phyloP scores from a whole-genome alignment of 1,139 yeast genomes.

The Kluyveromyces sp. region DNA sequence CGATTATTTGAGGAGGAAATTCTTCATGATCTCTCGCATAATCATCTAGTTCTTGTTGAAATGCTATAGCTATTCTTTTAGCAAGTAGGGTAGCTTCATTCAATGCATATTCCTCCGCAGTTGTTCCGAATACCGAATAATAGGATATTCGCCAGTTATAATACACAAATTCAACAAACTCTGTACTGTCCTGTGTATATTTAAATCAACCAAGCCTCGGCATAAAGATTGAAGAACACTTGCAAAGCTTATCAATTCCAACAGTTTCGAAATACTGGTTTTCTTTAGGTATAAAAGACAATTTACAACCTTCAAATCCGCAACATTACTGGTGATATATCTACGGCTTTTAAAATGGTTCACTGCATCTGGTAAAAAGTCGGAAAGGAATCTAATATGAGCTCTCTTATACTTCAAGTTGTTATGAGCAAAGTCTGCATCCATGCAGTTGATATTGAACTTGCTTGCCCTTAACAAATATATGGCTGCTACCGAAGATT shows the following conservation, averaged over 20 bases:
- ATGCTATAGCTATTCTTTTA: conserved; percentile 61
- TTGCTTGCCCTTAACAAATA: conserved; percentile 50
- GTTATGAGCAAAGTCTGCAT: conserved; percentile 46
- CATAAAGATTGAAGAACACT: conserved; percentile 65
- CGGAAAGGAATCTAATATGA: conserved; percentile 51
- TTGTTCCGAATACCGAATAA: conserved; percentile 59
- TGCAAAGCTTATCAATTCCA: conserved; percentile 45
- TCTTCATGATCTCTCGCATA: conserved; percentile 64
- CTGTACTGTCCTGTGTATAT: conserved; percentile 51
- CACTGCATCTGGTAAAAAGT: conserved; percentile 31
- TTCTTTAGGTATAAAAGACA: conserved; percentile 43
- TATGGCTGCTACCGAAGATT: conserved; percentile 48
- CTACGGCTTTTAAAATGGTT: conserved; percentile 25
- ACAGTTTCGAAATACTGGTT: conserved; percentile 38
- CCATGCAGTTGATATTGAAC: conserved; percentile 49
- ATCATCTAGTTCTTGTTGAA: conserved; percentile 65
- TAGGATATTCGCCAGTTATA: conserved; percentile 81
- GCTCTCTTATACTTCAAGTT: conserved; percentile 53
- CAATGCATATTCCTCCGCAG: conserved; percentile 36
- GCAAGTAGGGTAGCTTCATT: conserved; percentile 58
- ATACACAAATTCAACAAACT: conserved; percentile 63
- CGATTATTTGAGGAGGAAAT: conserved; percentile 50
- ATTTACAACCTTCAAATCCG: conserved; percentile 30
- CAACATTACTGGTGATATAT: conserved; percentile 28
- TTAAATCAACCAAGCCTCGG: conserved; percentile 49